Conservation (phyloP, 371 early-diverging fungal species). For the Lichtheimia ornata region DNA sequence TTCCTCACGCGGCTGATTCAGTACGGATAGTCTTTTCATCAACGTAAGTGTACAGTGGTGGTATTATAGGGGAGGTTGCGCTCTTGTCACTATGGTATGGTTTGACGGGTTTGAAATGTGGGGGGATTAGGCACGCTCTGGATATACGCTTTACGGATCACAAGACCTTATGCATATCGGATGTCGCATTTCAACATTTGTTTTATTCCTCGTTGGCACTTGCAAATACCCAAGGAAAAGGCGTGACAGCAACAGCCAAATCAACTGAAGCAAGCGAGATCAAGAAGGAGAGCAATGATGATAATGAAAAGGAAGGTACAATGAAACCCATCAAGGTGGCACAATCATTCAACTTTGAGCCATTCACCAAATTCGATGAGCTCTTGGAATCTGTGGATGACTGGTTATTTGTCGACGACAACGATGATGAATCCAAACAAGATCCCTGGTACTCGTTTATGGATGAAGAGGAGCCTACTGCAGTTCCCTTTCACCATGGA, state of each 20-base stretch:
- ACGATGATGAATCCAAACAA: conserved; percentile 12
- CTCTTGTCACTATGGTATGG: too few species aligned
- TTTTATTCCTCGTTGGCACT: conserved; percentile 24
- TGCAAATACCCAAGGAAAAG: conserved; percentile 10
- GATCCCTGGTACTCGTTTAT: conserved; percentile 8
- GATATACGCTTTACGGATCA: conserved; percentile 44
- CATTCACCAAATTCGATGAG: conserved; percentile 32
- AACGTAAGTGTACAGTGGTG: conserved; percentile 28
- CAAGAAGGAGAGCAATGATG: background rate
- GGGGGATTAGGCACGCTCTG: conserved; percentile 31
- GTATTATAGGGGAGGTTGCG: too few species aligned
- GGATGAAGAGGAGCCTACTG: conserved; percentile 26
- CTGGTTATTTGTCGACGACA: conserved; percentile 32
- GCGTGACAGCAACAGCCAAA: conserved; percentile 8
- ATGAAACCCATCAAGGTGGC: conserved; percentile 33
- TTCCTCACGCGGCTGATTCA: conserved; percentile 55
- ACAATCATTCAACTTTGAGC: conserved; percentile 38
- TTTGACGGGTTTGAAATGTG: background rate
- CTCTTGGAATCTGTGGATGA: conserved; percentile 29
- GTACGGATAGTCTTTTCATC: conserved; percentile 60
- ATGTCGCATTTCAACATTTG: conserved; percentile 38
- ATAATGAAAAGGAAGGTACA: background rate
- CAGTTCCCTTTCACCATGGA: conserved; percentile 53
- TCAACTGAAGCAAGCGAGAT: background rate
- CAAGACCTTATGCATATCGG: conserved; percentile 36